Evolutionary conservation across 1,284 basidiomycete species (phyloP).

Genomic region (Austroboletus novae-zelandiae): DNA sequence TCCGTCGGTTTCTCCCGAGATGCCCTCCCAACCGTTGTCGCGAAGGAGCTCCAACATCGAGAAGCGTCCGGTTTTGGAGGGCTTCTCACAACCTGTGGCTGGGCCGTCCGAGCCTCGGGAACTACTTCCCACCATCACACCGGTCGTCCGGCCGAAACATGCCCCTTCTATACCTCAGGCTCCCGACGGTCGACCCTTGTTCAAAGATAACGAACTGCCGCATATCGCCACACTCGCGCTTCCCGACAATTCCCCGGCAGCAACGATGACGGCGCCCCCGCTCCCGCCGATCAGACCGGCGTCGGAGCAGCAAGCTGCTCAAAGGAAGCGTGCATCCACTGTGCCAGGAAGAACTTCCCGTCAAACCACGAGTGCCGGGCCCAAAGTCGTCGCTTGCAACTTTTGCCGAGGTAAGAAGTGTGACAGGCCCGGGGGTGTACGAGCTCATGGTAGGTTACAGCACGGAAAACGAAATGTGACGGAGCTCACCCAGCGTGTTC

Average conservation of each 20-base stretch:
- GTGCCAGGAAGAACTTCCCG: conserved; percentile 60
- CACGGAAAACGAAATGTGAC: conserved; percentile 82
- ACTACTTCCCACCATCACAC: conserved; percentile 20
- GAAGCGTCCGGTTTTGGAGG: conserved; percentile 37
- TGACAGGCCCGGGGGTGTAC: conserved; percentile 1
- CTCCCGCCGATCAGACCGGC: conserved; percentile 61
- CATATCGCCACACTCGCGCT: conserved; percentile 66
- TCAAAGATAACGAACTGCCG: conserved; percentile 62
- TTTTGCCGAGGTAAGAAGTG: conserved; percentile 65
- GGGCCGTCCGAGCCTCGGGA: conserved; percentile 38
- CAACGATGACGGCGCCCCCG: conserved; percentile 57
- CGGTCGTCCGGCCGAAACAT: conserved; percentile 31
- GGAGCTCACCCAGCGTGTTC: conserved; percentile 75
- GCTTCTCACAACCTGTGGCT: conserved; percentile 30
- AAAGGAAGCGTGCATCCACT: conserved; percentile 65
- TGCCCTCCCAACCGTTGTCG: conserved; percentile 54
- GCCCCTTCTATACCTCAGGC: conserved; percentile 18
- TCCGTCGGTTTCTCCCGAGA: conserved; percentile 63
- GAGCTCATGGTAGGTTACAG: conserved; percentile 35
- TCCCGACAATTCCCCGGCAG: conserved; percentile 51
- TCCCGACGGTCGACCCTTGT: conserved; percentile 41
- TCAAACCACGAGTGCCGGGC: conserved; percentile 63
- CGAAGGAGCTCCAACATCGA: conserved; percentile 62
- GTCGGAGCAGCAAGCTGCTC: conserved; percentile 56
- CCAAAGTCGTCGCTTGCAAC: conserved; percentile 81